Conservation (phyloP, 2,329 filamentous ascomycete species). For the Hypoxylon sp. region DNA sequence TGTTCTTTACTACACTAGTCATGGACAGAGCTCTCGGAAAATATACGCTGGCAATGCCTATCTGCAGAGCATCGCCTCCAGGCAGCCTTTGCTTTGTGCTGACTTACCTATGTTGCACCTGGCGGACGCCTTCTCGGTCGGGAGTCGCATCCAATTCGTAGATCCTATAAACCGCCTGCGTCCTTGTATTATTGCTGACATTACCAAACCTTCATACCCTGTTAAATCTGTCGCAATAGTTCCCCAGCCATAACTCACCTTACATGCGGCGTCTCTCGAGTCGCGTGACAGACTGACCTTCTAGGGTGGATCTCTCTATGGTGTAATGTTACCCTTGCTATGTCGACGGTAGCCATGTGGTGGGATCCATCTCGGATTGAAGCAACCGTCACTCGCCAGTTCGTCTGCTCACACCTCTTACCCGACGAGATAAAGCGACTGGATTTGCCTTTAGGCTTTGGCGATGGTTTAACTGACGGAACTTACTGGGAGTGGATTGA, state of each 20-base stretch:
- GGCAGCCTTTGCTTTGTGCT: constrained; percentile 41
- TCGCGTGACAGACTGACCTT: constrained; percentile 39
- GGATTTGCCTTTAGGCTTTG: constrained; percentile 75
- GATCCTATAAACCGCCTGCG: constrained; percentile 42
- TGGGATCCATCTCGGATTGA: constrained; percentile 81
- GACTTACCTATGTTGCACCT: constrained; percentile 44
- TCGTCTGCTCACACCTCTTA: constrained; percentile 75
- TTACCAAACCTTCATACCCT: constrained; percentile 30
- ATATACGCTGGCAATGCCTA: constrained; percentile 36
- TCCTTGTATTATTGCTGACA: constrained; percentile 36
- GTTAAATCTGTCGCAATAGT: constrained; percentile 29
- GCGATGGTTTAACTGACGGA: constrained; percentile 77
- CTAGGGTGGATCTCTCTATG: constrained; percentile 41
- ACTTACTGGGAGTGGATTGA: constrained; percentile 87
- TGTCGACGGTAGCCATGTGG: constrained; percentile 65
- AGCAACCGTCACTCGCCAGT: constrained; percentile 76
- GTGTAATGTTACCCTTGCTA: constrained; percentile 49
- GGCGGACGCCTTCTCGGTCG: constrained; percentile 36
- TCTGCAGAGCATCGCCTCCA: constrained; percentile 34
- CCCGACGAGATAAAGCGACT: constrained; percentile 75
- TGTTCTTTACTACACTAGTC: constrained; percentile 39
- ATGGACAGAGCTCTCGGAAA: constrained; percentile 28
- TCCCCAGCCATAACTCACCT: constrained; percentile 20
- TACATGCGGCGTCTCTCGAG: constrained; percentile 32
- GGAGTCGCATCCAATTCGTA: constrained; percentile 36